Evolutionary conservation across 352 stramenopile species (phyloP), one percentile per base, ranked within the genome.

Genomic region (Lagenidium sp.): DNA sequence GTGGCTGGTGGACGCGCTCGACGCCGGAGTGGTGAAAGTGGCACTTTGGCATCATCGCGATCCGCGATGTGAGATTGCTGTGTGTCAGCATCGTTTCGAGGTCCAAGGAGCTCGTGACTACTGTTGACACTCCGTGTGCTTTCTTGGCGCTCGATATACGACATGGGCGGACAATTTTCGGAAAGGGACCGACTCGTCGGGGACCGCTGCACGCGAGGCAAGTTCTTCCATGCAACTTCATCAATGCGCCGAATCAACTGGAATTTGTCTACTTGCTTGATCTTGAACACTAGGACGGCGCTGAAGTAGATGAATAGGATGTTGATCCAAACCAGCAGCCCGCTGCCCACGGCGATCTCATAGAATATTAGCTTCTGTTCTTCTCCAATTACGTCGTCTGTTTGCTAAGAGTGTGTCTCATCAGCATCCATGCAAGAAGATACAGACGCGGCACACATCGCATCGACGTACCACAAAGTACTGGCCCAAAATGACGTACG

Each of bases 221-320:
- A 41, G 41, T 92, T 88, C 32, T 68, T 73, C 80, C 80, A 92
- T n/a, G 74, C 57, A 22, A 50, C 68, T 56, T 92, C 75, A 31
- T 90, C 80, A 23, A 89, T 63, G 12, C 62, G 68, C 13, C 80
- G 77, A 39, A 92, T 85, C 15, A 92, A 56, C 47, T 90, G 77
- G 45, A 92, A 92, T 40, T 87, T 76, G 40, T 80, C 80, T 0
- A 92, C 77, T 30, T 87, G 72, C 52, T 94, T 94, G 43, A 90
- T 80, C 50, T 94, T 94, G 55, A 94, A 94, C 12, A 94, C 76
- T n/a, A 89, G 36, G 16, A 91, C 78, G 20, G 81, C 81, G 21
- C 74, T 85, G 39, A 89, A 61, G 61, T 93, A 93, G 47, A 93
- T 93, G 44, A 93, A 85, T 54, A 89, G 58, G 25, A 93, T 73